phyloP scores from a whole-genome alignment of 495 filamentous ascomycete species.

The Tuber aestivum region DNA sequence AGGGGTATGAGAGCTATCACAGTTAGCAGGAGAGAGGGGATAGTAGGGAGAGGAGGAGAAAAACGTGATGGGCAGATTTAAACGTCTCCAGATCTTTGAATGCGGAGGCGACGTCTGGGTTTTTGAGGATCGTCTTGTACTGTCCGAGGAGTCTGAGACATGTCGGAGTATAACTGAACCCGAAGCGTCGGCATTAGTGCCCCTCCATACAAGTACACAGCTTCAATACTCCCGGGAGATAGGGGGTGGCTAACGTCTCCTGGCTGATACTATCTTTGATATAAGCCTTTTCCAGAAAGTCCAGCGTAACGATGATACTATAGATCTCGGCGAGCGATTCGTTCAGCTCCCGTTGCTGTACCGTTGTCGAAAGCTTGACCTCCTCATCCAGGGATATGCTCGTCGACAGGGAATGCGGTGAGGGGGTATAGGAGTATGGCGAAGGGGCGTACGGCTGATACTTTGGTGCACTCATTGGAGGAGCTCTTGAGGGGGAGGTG shows the following conservation, averaged over 20 bases:
- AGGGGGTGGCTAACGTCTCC: slow-evolving; percentile 49
- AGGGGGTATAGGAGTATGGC: slow-evolving; percentile 34
- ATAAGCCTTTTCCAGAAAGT: slow-evolving; percentile 94
- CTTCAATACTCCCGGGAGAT: neutral
- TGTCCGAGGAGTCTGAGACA: slow-evolving; percentile 90
- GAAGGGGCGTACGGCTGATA: slow-evolving; percentile 35
- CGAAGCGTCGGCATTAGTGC: neutral
- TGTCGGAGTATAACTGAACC: slow-evolving; percentile 72
- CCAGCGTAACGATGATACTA: slow-evolving; percentile 91
- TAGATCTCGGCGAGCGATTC: slow-evolving; percentile 96
- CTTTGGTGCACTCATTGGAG: slow-evolving; percentile 34
- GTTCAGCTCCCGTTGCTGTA: slow-evolving; percentile 83
- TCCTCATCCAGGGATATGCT: slow-evolving; percentile 56
- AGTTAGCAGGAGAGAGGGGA: slow-evolving; percentile 3
- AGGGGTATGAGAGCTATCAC: slow-evolving; percentile 79
- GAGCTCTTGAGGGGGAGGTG: neutral
- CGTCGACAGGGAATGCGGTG: slow-evolving; percentile 28
- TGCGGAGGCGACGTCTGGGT: slow-evolving; percentile 72
- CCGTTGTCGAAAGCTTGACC: slow-evolving; percentile 80
- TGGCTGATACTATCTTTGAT: slow-evolving; percentile 92
- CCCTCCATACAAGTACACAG: neutral
- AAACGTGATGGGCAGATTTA: slow-evolving; percentile 49
- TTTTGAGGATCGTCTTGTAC: slow-evolving; percentile 86
- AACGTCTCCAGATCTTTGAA: slow-evolving; percentile 92
- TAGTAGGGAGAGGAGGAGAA: neutral